Evolutionary conservation across 192 early-diverging fungal genomes (phyloP).

Genomic region (Umbelopsis vinacea): DNA sequence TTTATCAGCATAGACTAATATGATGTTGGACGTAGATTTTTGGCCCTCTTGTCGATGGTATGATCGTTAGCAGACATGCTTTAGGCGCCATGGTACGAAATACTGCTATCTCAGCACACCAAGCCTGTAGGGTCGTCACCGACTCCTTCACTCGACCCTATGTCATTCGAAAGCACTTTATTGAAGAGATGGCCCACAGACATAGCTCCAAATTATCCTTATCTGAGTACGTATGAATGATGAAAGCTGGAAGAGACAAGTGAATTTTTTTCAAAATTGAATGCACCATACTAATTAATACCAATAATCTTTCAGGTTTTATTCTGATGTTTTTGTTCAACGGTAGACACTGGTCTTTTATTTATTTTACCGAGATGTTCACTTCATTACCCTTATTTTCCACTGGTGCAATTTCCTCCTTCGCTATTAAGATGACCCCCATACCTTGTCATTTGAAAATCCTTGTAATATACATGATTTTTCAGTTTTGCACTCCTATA

Average conservation of each 20-base stretch:
- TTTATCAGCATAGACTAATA: background rate
- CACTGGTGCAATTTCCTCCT: no score
- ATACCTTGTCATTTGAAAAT: no score
- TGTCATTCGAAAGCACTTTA: conserved; percentile 52
- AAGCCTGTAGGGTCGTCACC: conserved; percentile 54
- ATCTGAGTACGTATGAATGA: conserved; percentile 46
- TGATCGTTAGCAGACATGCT: conserved; percentile 68
- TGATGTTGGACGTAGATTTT: conserved; percentile 41
- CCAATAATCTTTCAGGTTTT: background rate
- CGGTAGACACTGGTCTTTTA: background rate
- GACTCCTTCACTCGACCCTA: conserved; percentile 62
- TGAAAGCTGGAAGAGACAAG: no score
- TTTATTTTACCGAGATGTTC: no score
- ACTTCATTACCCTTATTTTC: no score
- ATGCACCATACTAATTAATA: background rate
- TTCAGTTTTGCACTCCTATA: no score
- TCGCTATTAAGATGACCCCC: no score
- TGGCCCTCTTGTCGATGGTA: conserved; percentile 77
- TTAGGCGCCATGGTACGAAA: conserved; percentile 71
- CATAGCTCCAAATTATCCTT: conserved; percentile 40
- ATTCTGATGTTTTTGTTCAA: background rate
- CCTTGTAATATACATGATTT: no score
- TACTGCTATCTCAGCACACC: conserved; percentile 71
- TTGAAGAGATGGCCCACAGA: conserved; percentile 47
- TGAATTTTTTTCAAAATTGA: no score